phyloP scores from a whole-genome alignment of 495 filamentous ascomycete genomes.

The Viridothelium virens region DNA sequence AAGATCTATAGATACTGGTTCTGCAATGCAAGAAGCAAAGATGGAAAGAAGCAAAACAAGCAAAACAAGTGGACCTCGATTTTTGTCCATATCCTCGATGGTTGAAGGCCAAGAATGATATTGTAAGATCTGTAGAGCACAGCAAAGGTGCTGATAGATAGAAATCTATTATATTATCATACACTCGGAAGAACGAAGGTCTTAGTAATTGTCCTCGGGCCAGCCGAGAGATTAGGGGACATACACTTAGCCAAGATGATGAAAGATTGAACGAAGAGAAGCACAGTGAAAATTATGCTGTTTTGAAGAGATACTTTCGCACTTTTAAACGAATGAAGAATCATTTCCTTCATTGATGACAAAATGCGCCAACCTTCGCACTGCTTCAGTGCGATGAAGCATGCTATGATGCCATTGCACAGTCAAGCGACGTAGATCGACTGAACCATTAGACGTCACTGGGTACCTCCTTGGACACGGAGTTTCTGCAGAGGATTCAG shows the following conservation, averaged over 20 bases:
- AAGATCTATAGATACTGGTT: not conserved
- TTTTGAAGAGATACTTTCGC: not conserved
- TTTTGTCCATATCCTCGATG: not conserved
- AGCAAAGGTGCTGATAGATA: not conserved
- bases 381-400: not conserved
- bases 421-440: not conserved
- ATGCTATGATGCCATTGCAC: not conserved
- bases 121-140: not conserved
- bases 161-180: no score
- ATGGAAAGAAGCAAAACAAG: not conserved
- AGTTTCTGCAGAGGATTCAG: not conserved
- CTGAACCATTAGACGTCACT: not conserved
- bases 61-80: not conserved
- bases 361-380: no score
- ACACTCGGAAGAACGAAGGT: no score
- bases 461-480: not conserved
- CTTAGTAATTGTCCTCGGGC: no score
- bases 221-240: no score
- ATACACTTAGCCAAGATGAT: no score
- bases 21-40: not conserved
- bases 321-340: not conserved
- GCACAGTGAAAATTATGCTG: no score
- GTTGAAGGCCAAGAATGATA: not conserved
- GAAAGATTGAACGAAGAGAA: no score
- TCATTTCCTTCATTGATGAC: not conserved